Base-by-base conservation (phyloP, 352 stramenopile genomes). In the Ophiocytium majus region DNA sequence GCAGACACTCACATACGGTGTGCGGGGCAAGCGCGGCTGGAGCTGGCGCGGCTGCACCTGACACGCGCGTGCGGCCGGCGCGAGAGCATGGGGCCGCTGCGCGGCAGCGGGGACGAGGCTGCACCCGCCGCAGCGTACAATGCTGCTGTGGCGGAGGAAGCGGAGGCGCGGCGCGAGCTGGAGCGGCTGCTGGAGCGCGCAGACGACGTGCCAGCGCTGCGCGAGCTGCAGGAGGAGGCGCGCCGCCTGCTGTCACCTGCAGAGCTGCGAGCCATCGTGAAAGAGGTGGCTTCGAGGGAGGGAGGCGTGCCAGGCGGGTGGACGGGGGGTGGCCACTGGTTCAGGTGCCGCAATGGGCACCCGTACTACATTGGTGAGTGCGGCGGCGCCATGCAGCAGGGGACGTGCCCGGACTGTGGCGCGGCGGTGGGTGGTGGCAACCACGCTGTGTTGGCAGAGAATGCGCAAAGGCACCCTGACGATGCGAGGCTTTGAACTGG, bases 301-400 rank as follows among this genome's bases (percentile, higher is more conserved):
- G 1, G 75, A 71, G 86, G 89, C 0, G 88, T 90, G 63, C 28
- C 90, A 36, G 90, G 88, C 66, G 90, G 89, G 9, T 88, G 87
- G 1, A 50, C 36, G 0, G 85, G 82, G 50, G 86, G 33, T 66
- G 76, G 66, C 50, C 90, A 92, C 79, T 92, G 93, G 93, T 95
- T 94, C 83, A 87, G 91, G 78, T 96, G 92, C 37, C 89, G 90
- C 0, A 94, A 94, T 86, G 92, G 92, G 0, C 93, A 96, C 84
- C 92, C 92, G 50, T 95, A 95, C 81, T 92, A 92, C 63, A 94
- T 96, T 76, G 92, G 91, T 10, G 92, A 95, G 71, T 96, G 93
- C 82, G 92, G 93, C 34, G 90, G 91, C 74, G 91, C 92, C 1
- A 96, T 95, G 92, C 64, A 95, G 78, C 64, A 87, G 81, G 84